These are phyloP conservation scores for Phytophthora sojae DNA, from an alignment of 352 stramenopile species.

Conservation along the genomic window DNA sequence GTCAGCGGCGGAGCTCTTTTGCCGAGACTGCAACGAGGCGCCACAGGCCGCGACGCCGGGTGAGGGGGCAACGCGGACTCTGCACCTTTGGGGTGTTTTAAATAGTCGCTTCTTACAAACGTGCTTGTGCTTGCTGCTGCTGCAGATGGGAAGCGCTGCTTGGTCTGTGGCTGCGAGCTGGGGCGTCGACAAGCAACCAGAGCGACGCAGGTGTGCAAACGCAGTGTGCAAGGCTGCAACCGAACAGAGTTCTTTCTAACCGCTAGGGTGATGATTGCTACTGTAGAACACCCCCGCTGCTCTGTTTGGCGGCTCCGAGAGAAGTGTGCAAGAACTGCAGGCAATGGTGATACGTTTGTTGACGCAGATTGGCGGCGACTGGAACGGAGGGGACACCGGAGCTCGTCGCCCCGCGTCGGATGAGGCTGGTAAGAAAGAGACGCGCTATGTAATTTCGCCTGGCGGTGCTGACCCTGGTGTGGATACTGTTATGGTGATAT, in stretches of 20 bases:
- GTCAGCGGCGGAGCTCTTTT: constrained; percentile 48
- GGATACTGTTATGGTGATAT: constrained; percentile 9
- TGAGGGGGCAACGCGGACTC: constrained; percentile 14
- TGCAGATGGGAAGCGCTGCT: constrained; percentile 68
- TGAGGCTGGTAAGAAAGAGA: constrained; percentile 44
- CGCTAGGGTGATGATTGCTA: background rate
- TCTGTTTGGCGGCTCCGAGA: constrained; percentile 6
- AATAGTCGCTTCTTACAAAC: background rate
- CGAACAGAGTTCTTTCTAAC: constrained; percentile 3
- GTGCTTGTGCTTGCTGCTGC: background rate
- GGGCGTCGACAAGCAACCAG: constrained; percentile 24
- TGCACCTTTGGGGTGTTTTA: background rate
- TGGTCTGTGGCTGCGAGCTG: constrained; percentile 72
- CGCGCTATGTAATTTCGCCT: background rate
- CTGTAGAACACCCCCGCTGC: background rate
- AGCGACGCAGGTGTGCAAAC: constrained; percentile 14
- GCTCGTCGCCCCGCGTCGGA: constrained; percentile 57
- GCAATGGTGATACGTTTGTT: constrained; percentile 56
- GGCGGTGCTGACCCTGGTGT: constrained; percentile 5
- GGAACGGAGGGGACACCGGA: constrained; percentile 39
- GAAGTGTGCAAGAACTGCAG: constrained; percentile 50
- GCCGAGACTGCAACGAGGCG: constrained; percentile 70
- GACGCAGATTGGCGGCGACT: constrained; percentile 35
- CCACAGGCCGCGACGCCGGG: constrained; percentile 58
- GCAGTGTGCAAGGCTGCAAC: background rate